phyloP scores from a whole-genome alignment of 2,329 filamentous ascomycete species.

The Chrysoporthe puriensis region DNA sequence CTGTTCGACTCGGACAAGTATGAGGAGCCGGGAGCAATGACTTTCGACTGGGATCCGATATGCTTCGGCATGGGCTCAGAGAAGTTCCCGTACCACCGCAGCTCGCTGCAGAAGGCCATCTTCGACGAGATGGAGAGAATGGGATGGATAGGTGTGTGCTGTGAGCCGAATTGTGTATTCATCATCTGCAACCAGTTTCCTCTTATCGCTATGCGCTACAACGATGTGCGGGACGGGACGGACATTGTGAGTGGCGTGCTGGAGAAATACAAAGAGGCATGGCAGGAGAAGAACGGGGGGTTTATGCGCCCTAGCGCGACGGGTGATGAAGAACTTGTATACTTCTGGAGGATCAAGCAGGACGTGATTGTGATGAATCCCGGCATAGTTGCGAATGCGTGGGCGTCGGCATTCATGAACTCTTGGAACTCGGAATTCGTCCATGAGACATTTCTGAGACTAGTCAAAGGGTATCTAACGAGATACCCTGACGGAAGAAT shows the following conservation, averaged over 20 bases:
- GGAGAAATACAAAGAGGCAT: conserved; percentile 43
- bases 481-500: conserved; percentile 28
- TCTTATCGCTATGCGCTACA: conserved; percentile 44
- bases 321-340: conserved; percentile 33
- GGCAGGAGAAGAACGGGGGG: conserved; percentile 35
- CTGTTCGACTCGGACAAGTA: conserved; percentile 46
- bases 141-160: conserved; percentile 46
- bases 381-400: conserved; percentile 6
- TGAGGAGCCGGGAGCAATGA: conserved; percentile 38
- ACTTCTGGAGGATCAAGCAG: conserved; percentile 35
- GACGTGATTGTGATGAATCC: conserved; percentile 28
- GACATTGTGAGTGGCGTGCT: conserved; percentile 38
- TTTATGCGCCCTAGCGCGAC: conserved; percentile 32
- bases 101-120: conserved; percentile 38
- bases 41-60: conserved; percentile 45
- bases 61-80: conserved; percentile 44
- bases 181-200: conserved; percentile 49
- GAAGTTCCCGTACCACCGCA: conserved; percentile 39
- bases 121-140: conserved; percentile 44
- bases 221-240: conserved; percentile 41
- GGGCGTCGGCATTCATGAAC: conserved; percentile 40
- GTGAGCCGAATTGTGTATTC: conserved; percentile 46
- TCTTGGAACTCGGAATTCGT: conserved; percentile 43
- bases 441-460: conserved; percentile 32
- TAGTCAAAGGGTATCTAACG: conserved; percentile 36